Evolutionary conservation across 2,329 filamentous ascomycete genomes (phyloP), one percentile per base, ranked within the genome.

Genomic region (Fusarium multiceps): DNA sequence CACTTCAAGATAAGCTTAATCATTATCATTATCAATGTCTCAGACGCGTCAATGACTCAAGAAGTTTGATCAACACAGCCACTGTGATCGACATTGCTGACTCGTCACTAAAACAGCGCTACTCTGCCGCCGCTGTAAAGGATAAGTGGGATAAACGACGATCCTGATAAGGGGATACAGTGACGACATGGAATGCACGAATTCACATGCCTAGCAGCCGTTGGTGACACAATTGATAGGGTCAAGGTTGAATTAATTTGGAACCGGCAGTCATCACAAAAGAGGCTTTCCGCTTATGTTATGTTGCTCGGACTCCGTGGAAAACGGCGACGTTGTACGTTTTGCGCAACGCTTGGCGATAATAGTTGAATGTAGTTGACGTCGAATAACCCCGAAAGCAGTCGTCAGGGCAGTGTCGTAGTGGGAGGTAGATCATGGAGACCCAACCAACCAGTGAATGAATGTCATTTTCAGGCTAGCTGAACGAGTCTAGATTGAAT

Each of bases 141-240:
- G 43, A 37, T 42, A 60, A 66, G 43, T 60, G 48, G 60, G 51
- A 57, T 21, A 1, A 25, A 47, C 45, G 68, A 28, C 63, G 68
- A 71, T 70, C 59, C 18, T 68, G 68, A 71, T 71, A 71, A 68
- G 63, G 11, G 6, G 7, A 49, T 14, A 42, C 13, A 41, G 43
- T 66, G 63, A 68, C 47, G 56, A 50, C 55, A 66, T 37, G 27
- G n/a, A 32, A 14, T 30, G 18, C 20, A 51, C 14, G 10, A 25
- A 37, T 20, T 67, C 57, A 53, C 49, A 48, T 54, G 40, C 43
- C 54, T 46, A 21, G 25, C 12, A 56, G 18, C 59, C 37, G 55
- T 68, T 64, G n/a, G 63, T 59, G 59, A 64, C 37, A 64, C 58
- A 55, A 43, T 60, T 56, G 69, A 72, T 71, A 74, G 74, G 70